phyloP scores from a whole-genome alignment of 768 basidiomycete genomes.

The Cubamyces lactineus region DNA sequence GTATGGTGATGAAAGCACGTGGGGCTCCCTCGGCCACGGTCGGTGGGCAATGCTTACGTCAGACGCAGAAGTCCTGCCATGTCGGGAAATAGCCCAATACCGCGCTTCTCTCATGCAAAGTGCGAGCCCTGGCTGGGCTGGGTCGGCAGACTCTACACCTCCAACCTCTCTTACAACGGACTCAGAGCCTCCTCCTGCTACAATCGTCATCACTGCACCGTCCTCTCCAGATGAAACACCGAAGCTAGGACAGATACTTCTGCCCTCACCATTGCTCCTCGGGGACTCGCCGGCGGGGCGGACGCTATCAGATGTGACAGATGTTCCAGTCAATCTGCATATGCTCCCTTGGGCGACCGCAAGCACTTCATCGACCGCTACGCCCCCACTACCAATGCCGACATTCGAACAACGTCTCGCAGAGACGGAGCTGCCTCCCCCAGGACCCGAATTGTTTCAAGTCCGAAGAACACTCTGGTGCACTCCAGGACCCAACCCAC shows the following conservation, averaged over 20 bases:
- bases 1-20: conserved; percentile 19
- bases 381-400: conserved; percentile 21
- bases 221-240: conserved; percentile 28
- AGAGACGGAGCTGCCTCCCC: conserved; percentile 51
- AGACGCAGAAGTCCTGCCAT: conserved; percentile 6
- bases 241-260: neutral
- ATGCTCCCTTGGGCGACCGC: neutral
- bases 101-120: conserved; percentile 11
- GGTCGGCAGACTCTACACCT: conserved; percentile 1
- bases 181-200: conserved; percentile 1
- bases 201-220: conserved; percentile 30
- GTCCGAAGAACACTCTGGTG: conserved; percentile 71
- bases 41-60: conserved; percentile 13
- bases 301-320: conserved; percentile 19
- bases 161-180: neutral
- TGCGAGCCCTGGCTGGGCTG: conserved; percentile 5
- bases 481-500: conserved; percentile 33
- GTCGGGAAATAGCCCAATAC: conserved; percentile 1
- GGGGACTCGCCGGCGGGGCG: neutral
- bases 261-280: conserved; percentile 4
- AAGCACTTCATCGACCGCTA: neutral
- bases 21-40: neutral
- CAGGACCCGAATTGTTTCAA: conserved; percentile 65
- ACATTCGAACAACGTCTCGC: conserved; percentile 47
- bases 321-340: neutral